Percentiles rank a stretch among this genome's conserved stretches.
These are phyloP conservation scores for Chloropicon primus DNA, from an alignment of 139 green algal species.

Conservation along the genomic window DNA sequence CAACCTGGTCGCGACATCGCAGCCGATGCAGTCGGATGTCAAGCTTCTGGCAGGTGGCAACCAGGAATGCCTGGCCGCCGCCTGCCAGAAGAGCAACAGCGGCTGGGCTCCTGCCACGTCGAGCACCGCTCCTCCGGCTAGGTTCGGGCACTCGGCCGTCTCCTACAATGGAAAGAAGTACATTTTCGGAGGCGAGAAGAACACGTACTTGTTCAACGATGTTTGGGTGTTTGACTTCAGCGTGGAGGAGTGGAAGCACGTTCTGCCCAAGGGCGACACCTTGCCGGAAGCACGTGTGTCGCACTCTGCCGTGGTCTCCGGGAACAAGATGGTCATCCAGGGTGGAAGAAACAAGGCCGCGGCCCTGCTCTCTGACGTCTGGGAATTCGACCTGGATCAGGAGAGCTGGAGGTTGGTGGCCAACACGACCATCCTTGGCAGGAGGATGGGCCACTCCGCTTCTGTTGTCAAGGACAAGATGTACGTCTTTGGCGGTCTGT, in stretches of 20 bases:
- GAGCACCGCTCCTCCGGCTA: constrained; percentile 1
- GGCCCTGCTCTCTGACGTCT: constrained; percentile 8
- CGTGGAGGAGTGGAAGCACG: constrained; percentile 1
- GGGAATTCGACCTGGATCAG: constrained; percentile 6
- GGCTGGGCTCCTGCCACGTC: background rate
- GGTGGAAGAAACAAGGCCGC: constrained; percentile 1
- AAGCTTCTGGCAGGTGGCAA: background rate
- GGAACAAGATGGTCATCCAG: constrained; percentile 8
- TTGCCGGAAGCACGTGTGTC: constrained; percentile 4
- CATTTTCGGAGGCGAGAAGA: constrained; percentile 20
- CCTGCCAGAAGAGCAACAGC: too few relatives aligned
- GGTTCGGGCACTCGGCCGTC: constrained; percentile 12
- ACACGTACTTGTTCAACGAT: constrained; percentile 16
- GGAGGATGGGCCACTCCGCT: constrained; percentile 7
- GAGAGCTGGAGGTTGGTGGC: constrained; percentile 3
- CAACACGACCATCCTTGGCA: background rate
- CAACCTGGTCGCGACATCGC: background rate
- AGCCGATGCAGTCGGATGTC: background rate
- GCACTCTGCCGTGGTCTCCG: constrained; percentile 9
- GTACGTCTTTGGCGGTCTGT: constrained; percentile 17
- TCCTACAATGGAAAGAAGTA: constrained; percentile 7
- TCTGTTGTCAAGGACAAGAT: background rate
- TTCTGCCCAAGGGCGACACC: background rate
- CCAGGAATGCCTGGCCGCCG: background rate
- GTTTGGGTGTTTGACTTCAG: constrained; percentile 16